Evolutionary conservation across 1,284 basidiomycete genomes (phyloP).

Genomic region (Sanghuangporus weigelae): DNA sequence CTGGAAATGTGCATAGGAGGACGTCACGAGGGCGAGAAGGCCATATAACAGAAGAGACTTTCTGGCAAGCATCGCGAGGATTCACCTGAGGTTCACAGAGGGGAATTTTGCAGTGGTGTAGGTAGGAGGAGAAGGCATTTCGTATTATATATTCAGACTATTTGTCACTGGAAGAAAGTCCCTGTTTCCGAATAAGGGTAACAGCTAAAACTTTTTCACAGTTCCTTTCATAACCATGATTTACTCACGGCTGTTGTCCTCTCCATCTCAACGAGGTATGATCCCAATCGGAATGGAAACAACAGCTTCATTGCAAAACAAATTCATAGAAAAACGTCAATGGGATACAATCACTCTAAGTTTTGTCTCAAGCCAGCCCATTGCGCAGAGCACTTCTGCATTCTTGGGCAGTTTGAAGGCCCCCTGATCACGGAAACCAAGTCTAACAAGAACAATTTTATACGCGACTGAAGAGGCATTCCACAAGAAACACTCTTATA

Average conservation of each 20-base stretch:
- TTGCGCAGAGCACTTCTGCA: not conserved
- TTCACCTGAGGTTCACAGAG: not conserved
- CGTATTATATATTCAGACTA: not conserved
- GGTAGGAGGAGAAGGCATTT: not conserved
- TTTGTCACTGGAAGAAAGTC: not conserved
- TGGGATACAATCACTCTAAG: no score
- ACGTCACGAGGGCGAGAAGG: constrained; percentile 27
- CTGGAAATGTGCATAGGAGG: constrained; percentile 54
- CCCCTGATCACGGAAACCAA: no score
- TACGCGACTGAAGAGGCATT: no score
- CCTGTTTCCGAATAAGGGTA: not conserved
- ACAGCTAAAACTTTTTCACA: constrained; percentile 31
- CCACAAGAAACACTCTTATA: no score
- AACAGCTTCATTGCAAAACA: no score
- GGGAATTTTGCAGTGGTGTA: not conserved
- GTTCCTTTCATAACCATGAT: not conserved
- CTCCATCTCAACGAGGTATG: no score
- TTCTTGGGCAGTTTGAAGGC: no score
- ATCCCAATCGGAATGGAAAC: no score
- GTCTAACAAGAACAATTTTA: no score
- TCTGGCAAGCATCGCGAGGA: not conserved
- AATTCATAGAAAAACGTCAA: no score
- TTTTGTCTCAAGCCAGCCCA: not conserved
- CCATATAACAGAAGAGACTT: not conserved
- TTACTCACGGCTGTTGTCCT: no score